A percentile compares a stretch with the other conserved stretches of the same genome.
These are phyloP conservation scores for Fusarium gaditjirri DNA, from an alignment of 2,329 filamentous ascomycete genomes.

Conservation along the genomic window DNA sequence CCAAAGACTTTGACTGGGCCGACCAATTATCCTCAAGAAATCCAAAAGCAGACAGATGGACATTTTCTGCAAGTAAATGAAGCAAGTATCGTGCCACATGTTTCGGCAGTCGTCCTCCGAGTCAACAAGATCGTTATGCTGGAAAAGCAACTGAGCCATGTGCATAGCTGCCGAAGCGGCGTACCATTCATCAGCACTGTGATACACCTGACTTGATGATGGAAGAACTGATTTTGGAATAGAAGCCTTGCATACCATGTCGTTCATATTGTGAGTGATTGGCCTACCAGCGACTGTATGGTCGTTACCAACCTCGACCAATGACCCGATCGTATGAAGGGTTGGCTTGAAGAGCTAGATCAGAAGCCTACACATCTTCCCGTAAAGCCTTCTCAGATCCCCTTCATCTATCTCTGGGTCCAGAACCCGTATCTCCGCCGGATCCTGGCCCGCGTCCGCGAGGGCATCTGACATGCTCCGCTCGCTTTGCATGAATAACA, in stretches of 20 bases:
- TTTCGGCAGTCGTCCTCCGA: conserved; percentile 54
- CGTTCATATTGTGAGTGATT: conserved; percentile 56
- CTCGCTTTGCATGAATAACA: neutral
- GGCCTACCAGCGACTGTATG: conserved; percentile 48
- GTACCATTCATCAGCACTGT: conserved; percentile 52
- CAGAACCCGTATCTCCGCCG: neutral
- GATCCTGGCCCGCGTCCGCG: neutral
- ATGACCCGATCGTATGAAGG: conserved; percentile 52
- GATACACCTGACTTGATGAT: conserved; percentile 28
- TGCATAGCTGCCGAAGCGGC: conserved; percentile 54
- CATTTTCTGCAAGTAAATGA: conserved; percentile 47
- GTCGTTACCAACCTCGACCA: conserved; percentile 41
- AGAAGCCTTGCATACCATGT: conserved; percentile 44
- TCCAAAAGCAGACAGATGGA: conserved; percentile 42
- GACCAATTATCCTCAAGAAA: conserved; percentile 49
- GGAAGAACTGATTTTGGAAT: neutral
- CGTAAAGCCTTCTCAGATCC: neutral
- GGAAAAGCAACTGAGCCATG: conserved; percentile 52
- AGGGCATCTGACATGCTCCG: conserved; percentile 10
- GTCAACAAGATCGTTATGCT: conserved; percentile 53
- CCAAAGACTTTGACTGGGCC: conserved; percentile 19
- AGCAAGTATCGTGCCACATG: conserved; percentile 55
- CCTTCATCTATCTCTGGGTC: conserved; percentile 1
- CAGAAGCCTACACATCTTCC: conserved; percentile 31
- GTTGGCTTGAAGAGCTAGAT: conserved; percentile 50